Base-by-base conservation (phyloP, 176 grass and related monocot genomes). In the Oryza longistaminata region DNA sequence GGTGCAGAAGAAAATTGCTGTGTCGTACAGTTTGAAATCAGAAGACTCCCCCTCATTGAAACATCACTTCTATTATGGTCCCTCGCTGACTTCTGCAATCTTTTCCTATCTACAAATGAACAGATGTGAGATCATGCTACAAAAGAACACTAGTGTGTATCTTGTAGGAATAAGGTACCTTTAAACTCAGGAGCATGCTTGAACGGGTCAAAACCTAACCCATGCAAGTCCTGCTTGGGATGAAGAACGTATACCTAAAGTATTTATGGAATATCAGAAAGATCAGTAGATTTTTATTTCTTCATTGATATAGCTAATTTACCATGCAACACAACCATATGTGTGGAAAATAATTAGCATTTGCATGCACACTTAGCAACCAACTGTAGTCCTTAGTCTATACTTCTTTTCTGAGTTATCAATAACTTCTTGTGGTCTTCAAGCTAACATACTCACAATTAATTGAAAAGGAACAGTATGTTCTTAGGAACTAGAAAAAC, bases 181-280 rank as follows among this genome's bases (percentile, higher is more conserved):
- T 88, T 81, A 71, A 98, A 98, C 81, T 98, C 96, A 75, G 96
- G 96, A 46, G 96, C 93, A 93, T 92, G 87, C 79, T 90, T 94
- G 78, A 93, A 98, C 70, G 96, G 96, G 88, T 98, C 96, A 84
- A 88, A 98, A 85, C 96, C 93, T 85, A 98, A 93, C 71, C 96
- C 96, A 93, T 92, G 84, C 58, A 98, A 78, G 87, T 98, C 96
- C 69, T 90, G 85, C 81, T 98, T 98, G 78, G 96, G 96, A 74
- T 92, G 87, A 90, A 98, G 89, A 34, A 98, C 88, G 71, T 85
- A 93, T 34, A 89, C 87, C 93, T 98, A 85, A 50, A 21, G 85
- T 48, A 88, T 77, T 66, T 68, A 90, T 33, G 34, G 40, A 72
- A 24, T 66, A 82, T 79, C 21, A 80, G 76, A 79, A 6, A 81